These are phyloP conservation scores for Talaromyces islandicus DNA, from an alignment of 2,329 filamentous ascomycete genomes.

Conservation along the genomic window DNA sequence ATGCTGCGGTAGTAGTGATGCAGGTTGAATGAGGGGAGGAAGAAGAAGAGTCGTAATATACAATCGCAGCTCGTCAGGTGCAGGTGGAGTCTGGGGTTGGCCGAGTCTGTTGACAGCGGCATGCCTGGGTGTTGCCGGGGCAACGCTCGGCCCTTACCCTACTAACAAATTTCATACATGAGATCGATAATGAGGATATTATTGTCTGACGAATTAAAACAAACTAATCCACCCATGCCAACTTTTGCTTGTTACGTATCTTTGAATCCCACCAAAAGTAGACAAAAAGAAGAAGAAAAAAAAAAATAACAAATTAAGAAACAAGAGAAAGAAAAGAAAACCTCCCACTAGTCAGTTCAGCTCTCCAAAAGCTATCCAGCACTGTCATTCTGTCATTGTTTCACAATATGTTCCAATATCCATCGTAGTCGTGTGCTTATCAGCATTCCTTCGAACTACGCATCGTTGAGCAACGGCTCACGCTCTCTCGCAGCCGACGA, in stretches of 20 bases:
- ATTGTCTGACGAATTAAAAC: too few relatives aligned
- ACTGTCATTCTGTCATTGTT: not conserved
- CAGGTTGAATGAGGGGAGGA: not conserved
- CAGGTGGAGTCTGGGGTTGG: not conserved
- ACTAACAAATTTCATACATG: too few relatives aligned
- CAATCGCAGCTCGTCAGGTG: not conserved
- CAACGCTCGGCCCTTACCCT: not conserved
- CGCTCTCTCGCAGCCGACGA: slow-evolving; percentile 48
- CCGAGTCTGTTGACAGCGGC: slow-evolving; percentile 3
- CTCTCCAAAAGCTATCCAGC: too few relatives aligned
- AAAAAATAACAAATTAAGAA: too few relatives aligned
- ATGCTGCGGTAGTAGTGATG: not conserved
- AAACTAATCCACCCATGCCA: not conserved
- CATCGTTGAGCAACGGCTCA: slow-evolving; percentile 46
- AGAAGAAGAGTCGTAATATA: not conserved
- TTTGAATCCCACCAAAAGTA: too few relatives aligned
- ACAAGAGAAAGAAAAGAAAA: not conserved
- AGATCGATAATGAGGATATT: too few relatives aligned
- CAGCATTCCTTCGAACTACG: slow-evolving; percentile 14
- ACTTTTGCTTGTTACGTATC: not conserved
- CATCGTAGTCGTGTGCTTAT: not conserved
- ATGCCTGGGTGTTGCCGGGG: slow-evolving; percentile 1
- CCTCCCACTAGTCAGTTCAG: not conserved
- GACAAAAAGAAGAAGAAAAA: too few relatives aligned
- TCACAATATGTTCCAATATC: not conserved